These are phyloP conservation scores for Debaryomyces tyrocola DNA, from an alignment of 805 yeast species.

Conservation along the genomic window DNA sequence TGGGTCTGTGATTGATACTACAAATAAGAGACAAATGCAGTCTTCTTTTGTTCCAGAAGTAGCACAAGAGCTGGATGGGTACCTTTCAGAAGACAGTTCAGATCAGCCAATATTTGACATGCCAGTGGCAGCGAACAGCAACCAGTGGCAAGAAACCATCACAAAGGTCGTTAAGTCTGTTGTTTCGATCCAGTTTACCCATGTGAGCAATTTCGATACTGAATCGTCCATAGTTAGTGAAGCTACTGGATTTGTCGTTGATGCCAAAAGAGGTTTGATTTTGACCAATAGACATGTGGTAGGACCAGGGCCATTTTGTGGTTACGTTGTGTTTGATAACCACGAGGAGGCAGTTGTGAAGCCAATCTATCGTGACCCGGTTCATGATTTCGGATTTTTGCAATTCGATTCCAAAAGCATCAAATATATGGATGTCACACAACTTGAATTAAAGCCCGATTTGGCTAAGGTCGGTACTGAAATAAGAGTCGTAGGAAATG, in stretches of 20 bases:
- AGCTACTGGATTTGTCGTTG: slow-evolving; percentile 96
- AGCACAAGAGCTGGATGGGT: slow-evolving; percentile 11
- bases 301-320: slow-evolving; percentile 92
- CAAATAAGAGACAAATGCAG: slow-evolving; percentile 1
- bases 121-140: slow-evolving; percentile 12
- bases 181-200: slow-evolving; percentile 86
- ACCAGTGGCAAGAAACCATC: slow-evolving; percentile 75
- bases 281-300: slow-evolving; percentile 93
- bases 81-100: slow-evolving; percentile 10
- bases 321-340: slow-evolving; percentile 89
- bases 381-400: slow-evolving; percentile 91
- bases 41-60: neutral
- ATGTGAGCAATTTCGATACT: slow-evolving; percentile 83
- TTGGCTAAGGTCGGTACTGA: slow-evolving; percentile 89
- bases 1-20: slow-evolving; percentile 2
- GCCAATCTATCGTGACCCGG: slow-evolving; percentile 90
- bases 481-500: slow-evolving; percentile 93
- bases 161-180: slow-evolving; percentile 80
- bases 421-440: slow-evolving; percentile 70
- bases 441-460: slow-evolving; percentile 72
- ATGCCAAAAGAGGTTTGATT: slow-evolving; percentile 75
- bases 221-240: slow-evolving; percentile 79
- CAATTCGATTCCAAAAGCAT: slow-evolving; percentile 70
- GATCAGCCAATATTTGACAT: slow-evolving; percentile 14
- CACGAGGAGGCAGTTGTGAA: slow-evolving; percentile 89